Evolutionary conservation across 2,329 filamentous ascomycete species (phyloP), one percentile per base, ranked within the genome.

Genomic region (Pochonia chlamydosporia): DNA sequence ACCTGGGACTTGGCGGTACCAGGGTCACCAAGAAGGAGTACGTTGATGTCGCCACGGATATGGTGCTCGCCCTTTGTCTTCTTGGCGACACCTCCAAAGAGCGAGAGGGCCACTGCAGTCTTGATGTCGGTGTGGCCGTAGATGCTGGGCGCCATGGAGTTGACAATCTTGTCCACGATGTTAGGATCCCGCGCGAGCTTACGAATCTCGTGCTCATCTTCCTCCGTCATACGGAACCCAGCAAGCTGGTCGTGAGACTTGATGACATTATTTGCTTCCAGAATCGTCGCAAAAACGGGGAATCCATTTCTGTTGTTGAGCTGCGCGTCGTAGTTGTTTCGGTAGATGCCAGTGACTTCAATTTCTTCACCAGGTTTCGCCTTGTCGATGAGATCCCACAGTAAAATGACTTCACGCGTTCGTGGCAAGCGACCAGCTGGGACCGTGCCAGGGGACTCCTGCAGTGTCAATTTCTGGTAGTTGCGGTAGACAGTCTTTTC

Each of bases 251-350:
- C 93, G 63, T 99, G 93, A 1, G 92, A 85, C 68, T 99, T 99
- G 68, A 97, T 85, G 5, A 97, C 83, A 56, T 99, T 91, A 68
- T 99, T 99, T 23, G 95, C 95, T 67, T 99, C 93, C 4, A 99
- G 79, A 49, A 99, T 93, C 0, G 93, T 99, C 4, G 93, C 92
- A 66, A 99, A 99, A 30, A 99, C 93, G 0, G 93, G 93, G 70
- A 99, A 97, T 4, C 93, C 93, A 62, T 97, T 99, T 62, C 93
- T 92, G 72, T 96, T 97, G 72, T 99, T 99, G 46, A 99, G 79
- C 58, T 95, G 89, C 3, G 93, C 91, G 64, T 97, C 92, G 62
- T 96, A 99, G 71, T 95, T 97, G 74, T 99, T 99, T 58, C 90
- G 85, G 71, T 99, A 99, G 57, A 96, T 88, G 53, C 93, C 93